Evolutionary conservation across 2,329 filamentous ascomycete genomes (phyloP).

Genomic region (Pseudocercospora macadamiae): DNA sequence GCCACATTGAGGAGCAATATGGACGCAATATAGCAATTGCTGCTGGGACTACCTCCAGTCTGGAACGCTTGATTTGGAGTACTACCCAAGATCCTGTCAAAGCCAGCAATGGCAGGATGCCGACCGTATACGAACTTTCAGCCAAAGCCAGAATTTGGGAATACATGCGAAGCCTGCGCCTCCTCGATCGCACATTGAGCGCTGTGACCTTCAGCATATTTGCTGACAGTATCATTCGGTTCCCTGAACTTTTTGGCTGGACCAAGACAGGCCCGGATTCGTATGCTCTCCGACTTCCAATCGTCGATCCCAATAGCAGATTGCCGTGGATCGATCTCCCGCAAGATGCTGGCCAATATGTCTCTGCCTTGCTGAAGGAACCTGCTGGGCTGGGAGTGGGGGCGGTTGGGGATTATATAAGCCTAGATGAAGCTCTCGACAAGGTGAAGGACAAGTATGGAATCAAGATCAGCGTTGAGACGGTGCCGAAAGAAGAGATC

Average conservation of each 20-base stretch:
- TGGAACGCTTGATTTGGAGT: conserved; percentile 47
- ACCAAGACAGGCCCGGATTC: no score
- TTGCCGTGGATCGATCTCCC: conserved; percentile 20
- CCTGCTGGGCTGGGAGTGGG: conserved; percentile 8
- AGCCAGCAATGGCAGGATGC: conserved; percentile 43
- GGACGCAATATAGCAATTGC: conserved; percentile 61
- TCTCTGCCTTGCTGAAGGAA: conserved; percentile 16
- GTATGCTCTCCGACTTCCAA: no score
- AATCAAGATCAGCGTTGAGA: not conserved
- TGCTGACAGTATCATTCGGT: conserved; percentile 1
- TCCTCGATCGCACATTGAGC: conserved; percentile 19
- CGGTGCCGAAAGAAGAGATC: not conserved
- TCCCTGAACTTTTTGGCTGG: not conserved
- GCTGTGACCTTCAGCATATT: conserved; percentile 15
- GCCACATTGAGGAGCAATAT: conserved; percentile 54
- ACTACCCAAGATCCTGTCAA: conserved; percentile 39
- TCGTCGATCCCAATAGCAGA: not conserved
- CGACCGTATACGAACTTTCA: conserved; percentile 47
- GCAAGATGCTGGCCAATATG: conserved; percentile 13
- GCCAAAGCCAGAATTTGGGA: conserved; percentile 40
- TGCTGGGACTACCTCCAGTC: conserved; percentile 39
- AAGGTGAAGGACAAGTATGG: not conserved
- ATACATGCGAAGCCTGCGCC: conserved; percentile 14
- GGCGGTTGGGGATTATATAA: not conserved
- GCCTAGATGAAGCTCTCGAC: not conserved